phyloP scores from a whole-genome alignment of 768 basidiomycete genomes.

The Mycena filopes region DNA sequence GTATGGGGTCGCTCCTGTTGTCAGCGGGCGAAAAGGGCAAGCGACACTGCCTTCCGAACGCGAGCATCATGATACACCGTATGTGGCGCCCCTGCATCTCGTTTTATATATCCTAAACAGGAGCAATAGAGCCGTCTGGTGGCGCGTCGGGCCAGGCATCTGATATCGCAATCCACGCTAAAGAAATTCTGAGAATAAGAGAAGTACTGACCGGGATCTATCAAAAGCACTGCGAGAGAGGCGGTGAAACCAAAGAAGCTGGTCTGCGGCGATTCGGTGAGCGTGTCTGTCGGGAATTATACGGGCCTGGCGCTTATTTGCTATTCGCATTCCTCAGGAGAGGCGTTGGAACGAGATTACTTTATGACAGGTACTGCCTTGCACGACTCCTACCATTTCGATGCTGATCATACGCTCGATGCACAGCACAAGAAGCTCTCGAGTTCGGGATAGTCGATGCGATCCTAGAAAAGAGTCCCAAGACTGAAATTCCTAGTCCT shows the following conservation, averaged over 20 bases:
- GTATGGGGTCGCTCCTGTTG: conserved; percentile 94
- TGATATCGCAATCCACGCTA: conserved; percentile 97
- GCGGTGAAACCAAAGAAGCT: conserved; percentile 69
- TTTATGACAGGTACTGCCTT: conserved; percentile 84
- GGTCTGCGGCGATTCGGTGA: conserved; percentile 84
- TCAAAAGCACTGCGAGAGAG: conserved; percentile 82
- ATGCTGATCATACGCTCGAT: conserved; percentile 36
- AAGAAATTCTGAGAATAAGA: conserved; percentile 92
- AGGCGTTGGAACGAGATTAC: conserved; percentile 92
- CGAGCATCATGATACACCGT: conserved; percentile 99
- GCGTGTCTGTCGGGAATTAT: conserved; percentile 35
- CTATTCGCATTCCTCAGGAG: conserved; percentile 61
- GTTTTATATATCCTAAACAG: conserved; percentile 16
- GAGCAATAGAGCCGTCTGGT: conserved; percentile 88
- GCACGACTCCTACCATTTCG: conserved; percentile 20
- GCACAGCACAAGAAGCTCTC: conserved; percentile 83
- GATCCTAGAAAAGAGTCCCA: conserved; percentile 83
- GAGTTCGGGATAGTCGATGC: conserved; percentile 94
- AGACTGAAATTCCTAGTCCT: conserved; percentile 50
- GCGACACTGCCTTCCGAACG: conserved; percentile 91
- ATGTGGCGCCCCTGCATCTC: conserved; percentile 44
- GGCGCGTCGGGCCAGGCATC: conserved; percentile 96
- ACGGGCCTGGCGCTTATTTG: conserved; percentile 35
- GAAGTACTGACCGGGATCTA: conserved; percentile 88
- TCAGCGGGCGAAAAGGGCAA: conserved; percentile 93